Evolutionary conservation across 495 filamentous ascomycete genomes (phyloP), one percentile per base, ranked within the genome.

Genomic region (Hypomontagnella monticulosa): DNA sequence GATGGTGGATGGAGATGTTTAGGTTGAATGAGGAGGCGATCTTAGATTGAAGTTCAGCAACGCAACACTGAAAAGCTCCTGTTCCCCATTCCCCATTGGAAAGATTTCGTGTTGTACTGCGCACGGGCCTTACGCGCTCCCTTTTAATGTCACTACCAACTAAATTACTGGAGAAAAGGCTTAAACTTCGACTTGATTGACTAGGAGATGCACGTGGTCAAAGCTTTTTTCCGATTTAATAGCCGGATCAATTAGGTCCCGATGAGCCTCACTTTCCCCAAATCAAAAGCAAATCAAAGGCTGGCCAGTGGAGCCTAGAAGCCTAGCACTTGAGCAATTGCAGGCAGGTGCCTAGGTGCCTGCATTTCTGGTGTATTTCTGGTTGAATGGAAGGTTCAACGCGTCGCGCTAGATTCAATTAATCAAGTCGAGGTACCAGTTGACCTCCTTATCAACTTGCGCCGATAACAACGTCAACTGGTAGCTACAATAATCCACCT

Each of bases 31-130:
- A 60, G 57, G 65, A 58, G 67, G 62, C 48, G 57, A 58, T 52
- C 47, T 53, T 54, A 57, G 16, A 44, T 34, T 38, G 16, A 16
- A 55, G 34, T 59, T 47, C 34, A 64, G 52, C 38, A 56, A 53
- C 41, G 60, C 9, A 23, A n/a, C n/a, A n/a, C n/a, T 40, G 52
- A 69, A 69, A 63, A 63, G 60, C 68, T 69, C 20, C 63, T 48
- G 41, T 50, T 42, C 56, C 43, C 42, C 36, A 15, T 14, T 41
- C 48, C 63, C 69, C 51, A 61, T 69, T 65, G 70, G 66, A 71
- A 74, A 71, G 69, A 61, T 72, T 68, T 70, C 51, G 66, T 53
- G 63, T 72, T 49, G 72, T 36, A 59, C 37, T 19, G 42, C 23
- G 60, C 60, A 63, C 60, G 30, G 60, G 34, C 60, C 52, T 38